These are phyloP conservation scores for Gossypium turneri DNA, from an alignment of 345 rosid genomes.

Conservation along the genomic window DNA sequence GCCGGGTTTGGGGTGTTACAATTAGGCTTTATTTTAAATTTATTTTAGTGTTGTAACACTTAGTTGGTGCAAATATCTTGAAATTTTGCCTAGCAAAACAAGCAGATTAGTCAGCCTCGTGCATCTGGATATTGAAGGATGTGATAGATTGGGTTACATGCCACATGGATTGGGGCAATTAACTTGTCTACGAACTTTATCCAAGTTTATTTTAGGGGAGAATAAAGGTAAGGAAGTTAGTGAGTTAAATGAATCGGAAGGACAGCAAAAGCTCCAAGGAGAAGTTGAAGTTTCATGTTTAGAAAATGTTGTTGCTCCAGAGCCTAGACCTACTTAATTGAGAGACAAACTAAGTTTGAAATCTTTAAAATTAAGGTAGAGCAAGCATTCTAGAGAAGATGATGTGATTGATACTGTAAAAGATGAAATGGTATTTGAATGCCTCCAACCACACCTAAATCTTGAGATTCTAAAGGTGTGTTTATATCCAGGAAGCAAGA, in stretches of 20 bases:
- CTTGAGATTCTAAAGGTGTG: background rate
- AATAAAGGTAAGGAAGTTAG: conserved; percentile 2
- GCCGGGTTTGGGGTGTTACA: no score
- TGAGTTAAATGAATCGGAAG: background rate
- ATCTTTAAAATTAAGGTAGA: background rate
- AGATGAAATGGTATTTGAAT: background rate
- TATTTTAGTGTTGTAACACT: no score
- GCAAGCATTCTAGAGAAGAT: no score
- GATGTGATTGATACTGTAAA: no score
- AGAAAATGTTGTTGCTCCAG: background rate
- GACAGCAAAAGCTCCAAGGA: background rate
- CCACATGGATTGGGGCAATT: background rate
- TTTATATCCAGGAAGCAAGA: background rate
- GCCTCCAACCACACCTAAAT: background rate
- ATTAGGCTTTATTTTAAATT: no score
- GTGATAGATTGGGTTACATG: background rate
- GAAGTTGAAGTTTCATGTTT: background rate
- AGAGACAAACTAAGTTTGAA: background rate
- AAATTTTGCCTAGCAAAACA: background rate
- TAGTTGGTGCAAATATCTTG: background rate
- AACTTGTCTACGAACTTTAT: background rate
- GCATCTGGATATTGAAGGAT: background rate
- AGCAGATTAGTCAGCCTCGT: background rate
- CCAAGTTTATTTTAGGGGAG: background rate
- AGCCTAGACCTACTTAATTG: background rate